Evolutionary conservation across 2,329 filamentous ascomycete genomes (phyloP).

Genomic region (Penicillium sp.): DNA sequence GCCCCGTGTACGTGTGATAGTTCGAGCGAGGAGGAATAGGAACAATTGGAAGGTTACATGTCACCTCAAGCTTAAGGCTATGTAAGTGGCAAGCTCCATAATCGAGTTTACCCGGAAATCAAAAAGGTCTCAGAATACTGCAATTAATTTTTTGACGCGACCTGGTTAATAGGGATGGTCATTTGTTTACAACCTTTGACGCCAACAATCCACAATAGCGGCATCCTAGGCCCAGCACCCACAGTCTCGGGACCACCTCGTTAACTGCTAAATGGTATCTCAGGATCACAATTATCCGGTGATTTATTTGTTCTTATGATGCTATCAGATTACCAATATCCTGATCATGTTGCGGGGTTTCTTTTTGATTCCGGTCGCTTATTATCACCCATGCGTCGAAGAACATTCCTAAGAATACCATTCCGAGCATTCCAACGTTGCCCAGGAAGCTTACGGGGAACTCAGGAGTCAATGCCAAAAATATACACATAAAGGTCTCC

Average conservation of each 20-base stretch:
- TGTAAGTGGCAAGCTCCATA: not conserved
- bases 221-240: not conserved
- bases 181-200: not conserved
- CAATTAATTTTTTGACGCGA: not conserved
- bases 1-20: too few relatives aligned
- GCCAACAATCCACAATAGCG: not conserved
- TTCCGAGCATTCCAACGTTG: constrained; percentile 6
- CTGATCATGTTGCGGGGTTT: not conserved
- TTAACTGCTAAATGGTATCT: too few relatives aligned
- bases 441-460: not conserved
- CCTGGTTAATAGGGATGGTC: not conserved
- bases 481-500: not conserved
- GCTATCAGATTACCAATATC: not conserved
- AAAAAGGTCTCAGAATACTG: too few relatives aligned
- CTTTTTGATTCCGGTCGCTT: not conserved
- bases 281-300: not conserved
- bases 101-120: not conserved
- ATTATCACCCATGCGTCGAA: not conserved
- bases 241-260: not conserved
- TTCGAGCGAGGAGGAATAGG: too few relatives aligned
- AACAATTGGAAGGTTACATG: too few relatives aligned
- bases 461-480: not conserved
- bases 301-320: not conserved
- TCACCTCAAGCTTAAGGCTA: too few relatives aligned
- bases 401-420: not conserved